A percentile compares a stretch with the other conserved stretches of the same genome.
Evolutionary conservation across 768 basidiomycete species (phyloP).

Genomic region (Calocybe indica): DNA sequence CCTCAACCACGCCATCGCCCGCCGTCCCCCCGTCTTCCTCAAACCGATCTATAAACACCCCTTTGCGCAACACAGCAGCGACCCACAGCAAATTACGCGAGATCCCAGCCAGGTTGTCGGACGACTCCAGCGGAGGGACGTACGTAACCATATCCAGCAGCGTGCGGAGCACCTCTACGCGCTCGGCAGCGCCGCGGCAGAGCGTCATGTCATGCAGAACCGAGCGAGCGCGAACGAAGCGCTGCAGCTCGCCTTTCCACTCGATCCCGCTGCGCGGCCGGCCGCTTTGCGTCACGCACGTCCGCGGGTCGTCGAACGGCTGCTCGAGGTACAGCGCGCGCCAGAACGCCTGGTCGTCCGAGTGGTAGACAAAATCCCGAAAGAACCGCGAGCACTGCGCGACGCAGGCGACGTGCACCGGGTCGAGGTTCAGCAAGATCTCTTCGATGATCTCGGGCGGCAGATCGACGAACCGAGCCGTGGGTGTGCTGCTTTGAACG

Average conservation of each 20-base stretch:
- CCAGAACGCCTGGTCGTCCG: slow-evolving; percentile 51
- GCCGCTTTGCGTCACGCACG: slow-evolving; percentile 34
- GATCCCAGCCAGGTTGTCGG: slow-evolving; percentile 18
- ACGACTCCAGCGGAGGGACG: slow-evolving; percentile 28
- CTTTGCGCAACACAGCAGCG: slow-evolving; percentile 32
- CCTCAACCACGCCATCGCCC: too few relatives aligned
- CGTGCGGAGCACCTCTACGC: slow-evolving; percentile 35
- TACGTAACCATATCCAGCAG: slow-evolving; percentile 43
- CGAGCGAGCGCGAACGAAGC: slow-evolving; percentile 47
- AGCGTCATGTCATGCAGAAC: slow-evolving; percentile 29
- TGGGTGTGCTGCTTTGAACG: neutral
- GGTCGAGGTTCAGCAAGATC: slow-evolving; percentile 52
- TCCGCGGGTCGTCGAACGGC: slow-evolving; percentile 58
- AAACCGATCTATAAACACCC: slow-evolving; percentile 37
- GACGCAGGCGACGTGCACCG: slow-evolving; percentile 48
- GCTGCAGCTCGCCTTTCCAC: slow-evolving; percentile 52
- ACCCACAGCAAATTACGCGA: slow-evolving; percentile 52
- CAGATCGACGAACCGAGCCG: slow-evolving; percentile 29
- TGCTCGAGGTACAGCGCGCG: slow-evolving; percentile 57
- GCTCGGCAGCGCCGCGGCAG: slow-evolving; percentile 36
- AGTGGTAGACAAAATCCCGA: slow-evolving; percentile 37
- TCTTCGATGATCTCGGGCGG: slow-evolving; percentile 57
- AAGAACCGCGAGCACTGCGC: slow-evolving; percentile 45
- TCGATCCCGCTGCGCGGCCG: slow-evolving; percentile 27
- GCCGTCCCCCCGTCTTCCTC: slow-evolving; percentile 1